phyloP scores from a whole-genome alignment of 148 eudicot genomes.

The Diospyros kaki region DNA sequence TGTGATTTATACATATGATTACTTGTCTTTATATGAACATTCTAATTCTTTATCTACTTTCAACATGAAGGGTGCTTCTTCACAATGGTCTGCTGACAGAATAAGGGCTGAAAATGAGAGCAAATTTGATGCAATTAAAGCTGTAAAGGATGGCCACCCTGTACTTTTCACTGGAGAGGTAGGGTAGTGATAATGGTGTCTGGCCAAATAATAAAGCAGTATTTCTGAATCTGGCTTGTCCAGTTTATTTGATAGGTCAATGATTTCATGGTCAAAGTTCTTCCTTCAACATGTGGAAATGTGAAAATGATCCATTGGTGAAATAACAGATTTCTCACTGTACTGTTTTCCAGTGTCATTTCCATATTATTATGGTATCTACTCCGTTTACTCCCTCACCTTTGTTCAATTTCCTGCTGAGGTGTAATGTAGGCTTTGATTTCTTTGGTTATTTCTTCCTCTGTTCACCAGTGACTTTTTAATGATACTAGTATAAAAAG shows the following conservation, averaged over 20 bases:
- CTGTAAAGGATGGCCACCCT: slow-evolving; percentile 80
- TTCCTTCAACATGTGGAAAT: neutral
- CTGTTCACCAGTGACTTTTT: no score
- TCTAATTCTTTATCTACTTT: slow-evolving; percentile 7
- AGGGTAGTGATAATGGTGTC: neutral
- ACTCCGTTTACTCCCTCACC: no score
- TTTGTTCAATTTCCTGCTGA: no score
- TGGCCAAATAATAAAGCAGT: no score
- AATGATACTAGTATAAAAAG: no score
- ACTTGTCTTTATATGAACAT: no score
- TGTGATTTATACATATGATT: slow-evolving; percentile 2
- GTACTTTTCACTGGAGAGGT: slow-evolving; percentile 93
- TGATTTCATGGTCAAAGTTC: neutral
- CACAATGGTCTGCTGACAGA: slow-evolving; percentile 88
- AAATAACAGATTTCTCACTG: no score
- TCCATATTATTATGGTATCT: no score
- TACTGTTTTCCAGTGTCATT: no score
- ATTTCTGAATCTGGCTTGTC: neutral
- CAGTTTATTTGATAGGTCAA: neutral
- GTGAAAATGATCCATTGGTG: neutral
- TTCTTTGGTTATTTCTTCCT: no score
- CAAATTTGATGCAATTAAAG: slow-evolving; percentile 79
- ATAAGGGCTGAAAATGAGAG: slow-evolving; percentile 52
- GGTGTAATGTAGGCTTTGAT: no score
- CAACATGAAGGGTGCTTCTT: slow-evolving; percentile 70